Base-by-base conservation (phyloP, 1,284 basidiomycete genomes). In the Trichosporon asahii region DNA sequence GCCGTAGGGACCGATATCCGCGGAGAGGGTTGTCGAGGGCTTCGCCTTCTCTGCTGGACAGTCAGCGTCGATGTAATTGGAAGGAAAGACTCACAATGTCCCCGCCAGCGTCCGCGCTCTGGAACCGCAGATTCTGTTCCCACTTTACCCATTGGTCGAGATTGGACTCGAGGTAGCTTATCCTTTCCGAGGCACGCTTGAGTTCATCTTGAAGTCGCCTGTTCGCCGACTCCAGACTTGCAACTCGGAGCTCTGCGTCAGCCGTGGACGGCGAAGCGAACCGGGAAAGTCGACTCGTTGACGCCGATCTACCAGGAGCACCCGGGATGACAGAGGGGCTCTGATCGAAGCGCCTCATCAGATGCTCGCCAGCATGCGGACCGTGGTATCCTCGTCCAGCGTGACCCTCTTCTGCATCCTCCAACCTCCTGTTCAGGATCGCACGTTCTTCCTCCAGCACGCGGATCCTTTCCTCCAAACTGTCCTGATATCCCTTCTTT, bases 401-500 rank as follows among this genome's bases (percentile, higher is more conserved):
- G 6, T 31, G 57, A 8, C 57, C 57, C 1, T 60, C 57, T 14
- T 60, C 57, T 8, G 66, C 57, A 14, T 76, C 74, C 3, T 75
- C 77, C 3, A 79, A 18, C 2, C 74, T 69, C n/a, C 74, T 66
- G 0, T 74, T 55, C 11, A 82, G 70, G 0, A 66, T 66, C 2
- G 76, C 76, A 15, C 76, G 77, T 35, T 79, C 79, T 12, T 76
- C 76, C 49, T 82, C 79, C 8, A 82, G 69, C 2, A 68, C 66
- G 8, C 76, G 69, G 1, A 82, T 75, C 18, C 76, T 74, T 25
- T 79, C 80, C 57, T 82, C 80, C 12, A 82, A 63, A 31, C 76
- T 78, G 60, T 82, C 81, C 57, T 81, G 81, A 65, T 82, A 81
- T 0, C 79, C 77, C 68, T 82, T 82, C 64, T 82, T 81, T 44